Conservation (phyloP, 1,139 yeast species). For the Geotrichum klebahnii region DNA sequence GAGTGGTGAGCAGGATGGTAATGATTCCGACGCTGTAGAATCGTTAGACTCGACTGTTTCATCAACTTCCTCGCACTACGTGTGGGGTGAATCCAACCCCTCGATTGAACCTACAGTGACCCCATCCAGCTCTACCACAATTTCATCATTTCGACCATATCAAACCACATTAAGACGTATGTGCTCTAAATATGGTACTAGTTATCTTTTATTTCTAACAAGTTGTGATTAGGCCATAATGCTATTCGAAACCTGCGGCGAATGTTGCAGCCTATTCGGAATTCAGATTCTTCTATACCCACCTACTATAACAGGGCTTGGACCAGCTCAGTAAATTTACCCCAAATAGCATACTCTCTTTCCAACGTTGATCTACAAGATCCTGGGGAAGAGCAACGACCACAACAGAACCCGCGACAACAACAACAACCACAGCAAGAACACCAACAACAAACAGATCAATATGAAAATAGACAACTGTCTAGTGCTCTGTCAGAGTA, state of each 20-base stretch:
- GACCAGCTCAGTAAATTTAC: conserved; percentile 9
- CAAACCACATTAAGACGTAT: conserved; percentile 5
- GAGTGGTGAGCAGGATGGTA: not conserved
- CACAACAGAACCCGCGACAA: not conserved
- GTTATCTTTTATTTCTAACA: not conserved
- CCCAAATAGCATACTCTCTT: not conserved
- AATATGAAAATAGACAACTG: not conserved
- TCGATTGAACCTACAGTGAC: not conserved
- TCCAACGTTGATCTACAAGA: not conserved
- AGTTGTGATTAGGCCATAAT: conserved; percentile 10
- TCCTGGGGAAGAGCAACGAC: not conserved
- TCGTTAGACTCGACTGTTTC: not conserved
- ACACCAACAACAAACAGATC: not conserved
- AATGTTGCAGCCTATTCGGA: conserved; percentile 12
- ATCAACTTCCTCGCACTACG: not conserved
- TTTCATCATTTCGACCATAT: conserved; percentile 1
- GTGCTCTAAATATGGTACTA: not conserved
- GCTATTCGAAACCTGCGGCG: conserved; percentile 16
- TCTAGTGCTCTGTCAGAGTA: not conserved
- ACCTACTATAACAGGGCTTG: conserved; percentile 11
- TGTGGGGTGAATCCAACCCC: not conserved
- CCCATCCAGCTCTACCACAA: not conserved
- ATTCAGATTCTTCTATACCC: not conserved
- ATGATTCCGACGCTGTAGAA: not conserved
- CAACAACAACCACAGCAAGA: not conserved